Evolutionary conservation across 2,329 filamentous ascomycete species (phyloP).

Genomic region (Coleophoma cylindrospora): DNA sequence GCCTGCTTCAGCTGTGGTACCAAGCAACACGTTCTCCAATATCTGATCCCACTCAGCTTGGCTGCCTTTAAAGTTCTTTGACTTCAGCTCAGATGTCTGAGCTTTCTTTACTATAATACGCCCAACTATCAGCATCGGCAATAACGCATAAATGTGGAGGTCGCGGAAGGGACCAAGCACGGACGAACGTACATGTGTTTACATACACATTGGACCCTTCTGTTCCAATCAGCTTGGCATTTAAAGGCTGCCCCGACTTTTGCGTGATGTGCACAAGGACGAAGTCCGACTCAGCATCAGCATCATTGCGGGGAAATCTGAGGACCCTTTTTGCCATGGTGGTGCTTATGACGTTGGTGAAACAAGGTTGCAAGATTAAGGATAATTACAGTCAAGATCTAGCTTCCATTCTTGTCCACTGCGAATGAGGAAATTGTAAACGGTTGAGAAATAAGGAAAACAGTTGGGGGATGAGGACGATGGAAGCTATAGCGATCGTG

Average conservation of each 20-base stretch:
- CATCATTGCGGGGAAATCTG: constrained; percentile 52
- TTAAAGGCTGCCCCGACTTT: constrained; percentile 44
- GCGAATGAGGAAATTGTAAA: too few species aligned
- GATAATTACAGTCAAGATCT: background rate
- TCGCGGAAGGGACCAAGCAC: constrained; percentile 12
- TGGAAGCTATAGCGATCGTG: too few species aligned
- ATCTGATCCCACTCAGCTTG: constrained; percentile 64
- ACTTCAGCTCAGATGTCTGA: constrained; percentile 45
- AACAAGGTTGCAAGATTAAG: constrained; percentile 1
- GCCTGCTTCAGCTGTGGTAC: constrained; percentile 33
- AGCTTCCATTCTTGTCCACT: too few species aligned
- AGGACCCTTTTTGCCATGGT: constrained; percentile 35
- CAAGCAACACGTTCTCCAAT: constrained; percentile 51
- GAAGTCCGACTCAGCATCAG: constrained; percentile 45
- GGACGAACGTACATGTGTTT: constrained; percentile 20
- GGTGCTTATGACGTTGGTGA: constrained; percentile 3
- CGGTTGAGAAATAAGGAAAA: too few species aligned
- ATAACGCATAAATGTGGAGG: constrained; percentile 22
- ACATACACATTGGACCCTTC: constrained; percentile 35
- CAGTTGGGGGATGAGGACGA: too few species aligned
- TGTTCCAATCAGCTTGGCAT: constrained; percentile 63
- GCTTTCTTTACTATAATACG: constrained; percentile 48
- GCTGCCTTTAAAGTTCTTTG: constrained; percentile 47
- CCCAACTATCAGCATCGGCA: too few species aligned
- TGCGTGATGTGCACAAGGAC: constrained; percentile 56